These are phyloP conservation scores for Pilaira anomala DNA, from an alignment of 192 early-diverging fungal genomes.

Conservation along the genomic window DNA sequence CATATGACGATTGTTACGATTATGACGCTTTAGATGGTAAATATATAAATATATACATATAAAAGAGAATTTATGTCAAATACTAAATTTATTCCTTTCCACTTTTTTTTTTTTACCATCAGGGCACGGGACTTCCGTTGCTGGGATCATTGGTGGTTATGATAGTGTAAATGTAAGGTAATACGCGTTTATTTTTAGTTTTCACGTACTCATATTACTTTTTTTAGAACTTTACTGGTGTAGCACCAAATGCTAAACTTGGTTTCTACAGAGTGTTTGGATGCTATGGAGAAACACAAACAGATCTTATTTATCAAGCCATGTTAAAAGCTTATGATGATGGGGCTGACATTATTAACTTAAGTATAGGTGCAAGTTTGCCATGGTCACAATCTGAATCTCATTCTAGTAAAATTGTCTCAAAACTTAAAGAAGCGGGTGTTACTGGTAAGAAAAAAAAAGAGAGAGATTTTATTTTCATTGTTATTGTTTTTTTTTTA, in stretches of 20 bases:
- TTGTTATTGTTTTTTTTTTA: background rate
- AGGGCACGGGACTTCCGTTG: slow-evolving; percentile 68
- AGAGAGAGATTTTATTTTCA: background rate
- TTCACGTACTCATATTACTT: background rate
- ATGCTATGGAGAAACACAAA: slow-evolving; percentile 59
- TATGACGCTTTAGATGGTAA: slow-evolving; percentile 16
- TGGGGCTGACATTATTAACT: slow-evolving; percentile 69
- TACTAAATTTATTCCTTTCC: background rate
- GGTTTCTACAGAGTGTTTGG: slow-evolving; percentile 81
- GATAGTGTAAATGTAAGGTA: slow-evolving; percentile 26
- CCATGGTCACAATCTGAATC: too few relatives aligned
- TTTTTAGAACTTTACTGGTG: slow-evolving; percentile 49
- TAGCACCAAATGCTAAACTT: slow-evolving; percentile 64
- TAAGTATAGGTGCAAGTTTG: slow-evolving; percentile 63
- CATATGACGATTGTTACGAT: slow-evolving; percentile 51
- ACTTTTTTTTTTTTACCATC: background rate
- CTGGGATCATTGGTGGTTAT: slow-evolving; percentile 58
- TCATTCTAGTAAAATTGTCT: too few relatives aligned
- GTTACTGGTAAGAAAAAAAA: background rate
- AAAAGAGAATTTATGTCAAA: background rate
- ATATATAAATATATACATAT: background rate
- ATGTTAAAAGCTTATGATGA: slow-evolving; percentile 66
- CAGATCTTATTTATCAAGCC: slow-evolving; percentile 73
- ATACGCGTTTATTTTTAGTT: background rate
- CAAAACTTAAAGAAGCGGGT: background rate